These are phyloP conservation scores for Pichia nanzhaoensis DNA, from an alignment of 805 yeast genomes.

Conservation along the genomic window DNA sequence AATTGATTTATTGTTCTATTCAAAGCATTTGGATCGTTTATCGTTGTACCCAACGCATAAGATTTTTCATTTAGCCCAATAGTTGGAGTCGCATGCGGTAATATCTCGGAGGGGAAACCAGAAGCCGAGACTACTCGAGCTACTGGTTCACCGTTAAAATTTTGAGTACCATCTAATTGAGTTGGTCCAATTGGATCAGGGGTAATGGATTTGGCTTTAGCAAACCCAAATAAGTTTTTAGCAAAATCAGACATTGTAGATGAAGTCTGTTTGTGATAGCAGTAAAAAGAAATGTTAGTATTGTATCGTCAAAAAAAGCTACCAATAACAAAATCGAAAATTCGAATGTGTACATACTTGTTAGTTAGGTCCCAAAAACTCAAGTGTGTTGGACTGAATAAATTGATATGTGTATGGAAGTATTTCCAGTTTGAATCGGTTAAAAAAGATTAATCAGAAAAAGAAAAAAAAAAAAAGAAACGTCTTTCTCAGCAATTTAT, in stretches of 20 bases:
- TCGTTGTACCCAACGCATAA: conserved; percentile 64
- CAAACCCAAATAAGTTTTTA: conserved; percentile 20
- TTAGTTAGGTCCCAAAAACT: too few species aligned
- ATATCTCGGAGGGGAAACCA: conserved; percentile 29
- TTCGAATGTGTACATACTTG: too few species aligned
- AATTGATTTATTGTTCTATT: conserved; percentile 31
- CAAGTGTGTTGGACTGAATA: too few species aligned
- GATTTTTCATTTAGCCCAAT: conserved; percentile 59
- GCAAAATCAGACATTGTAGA: conserved; percentile 22
- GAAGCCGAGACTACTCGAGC: conserved; percentile 10
- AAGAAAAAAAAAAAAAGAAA: too few species aligned
- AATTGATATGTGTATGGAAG: too few species aligned
- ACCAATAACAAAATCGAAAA: background rate
- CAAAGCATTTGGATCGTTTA: conserved; percentile 31
- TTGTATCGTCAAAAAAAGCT: background rate
- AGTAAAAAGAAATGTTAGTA: conserved; percentile 2
- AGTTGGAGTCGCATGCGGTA: conserved; percentile 54
- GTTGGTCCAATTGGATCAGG: background rate
- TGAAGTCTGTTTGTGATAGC: background rate
- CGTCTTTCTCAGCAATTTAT: too few species aligned
- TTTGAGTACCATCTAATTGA: background rate
- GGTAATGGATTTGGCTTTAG: conserved; percentile 10
- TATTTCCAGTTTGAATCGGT: too few species aligned
- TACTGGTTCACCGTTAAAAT: conserved; percentile 10
- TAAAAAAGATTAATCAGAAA: too few species aligned